Evolutionary conservation across 345 rosid genomes (phyloP), one percentile per base, ranked within the genome.

Genomic region (Ricinus communis): DNA sequence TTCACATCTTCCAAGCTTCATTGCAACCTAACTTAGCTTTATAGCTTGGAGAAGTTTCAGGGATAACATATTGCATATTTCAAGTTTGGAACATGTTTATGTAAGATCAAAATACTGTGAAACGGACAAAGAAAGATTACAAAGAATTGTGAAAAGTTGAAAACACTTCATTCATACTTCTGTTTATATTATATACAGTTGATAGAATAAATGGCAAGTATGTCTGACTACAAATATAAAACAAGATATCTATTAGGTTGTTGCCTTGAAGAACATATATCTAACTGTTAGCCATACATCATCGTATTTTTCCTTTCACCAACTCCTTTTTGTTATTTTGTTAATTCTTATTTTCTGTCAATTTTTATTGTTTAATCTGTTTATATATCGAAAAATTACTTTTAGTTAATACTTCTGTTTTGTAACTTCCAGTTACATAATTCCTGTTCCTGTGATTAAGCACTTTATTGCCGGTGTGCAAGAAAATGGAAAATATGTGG

Each of bases 391-490:
- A 14, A 70, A 55, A 55, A 60, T 66, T 62, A 49, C 50, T 75
- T 53, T 60, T 24, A 25, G 53, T 47, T 63, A 38, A 62, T 16
- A 64, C 57, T 18, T 65, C 57, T 56, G 10, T 58, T 49, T 66
- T 40, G 47, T 55, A 19, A 65, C 75, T 41, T 88, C 78, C 84
- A 91, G 98, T 10, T 93, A 93, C 70, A 91, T 91, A 74, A 93
- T 91, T 68, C 96, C 96, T 12, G 91, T 90, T 75, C 93, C 96
- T 5, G 86, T 93, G 30, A 93, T 91, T 40, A 85, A 85, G 79
- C 93, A 86, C 79, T 93, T 91, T 70, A 90, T 91, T 74, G 71
- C 76, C 62, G 93, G 91, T 15, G 87, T 89, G 70, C 88, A 86
- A 83, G 91, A 87, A 82, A 82, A 74, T 19, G 94, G 93, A 64